Evolutionary conservation across 2,329 filamentous ascomycete genomes (phyloP).

Genomic region (Coniochaeta prunicola): DNA sequence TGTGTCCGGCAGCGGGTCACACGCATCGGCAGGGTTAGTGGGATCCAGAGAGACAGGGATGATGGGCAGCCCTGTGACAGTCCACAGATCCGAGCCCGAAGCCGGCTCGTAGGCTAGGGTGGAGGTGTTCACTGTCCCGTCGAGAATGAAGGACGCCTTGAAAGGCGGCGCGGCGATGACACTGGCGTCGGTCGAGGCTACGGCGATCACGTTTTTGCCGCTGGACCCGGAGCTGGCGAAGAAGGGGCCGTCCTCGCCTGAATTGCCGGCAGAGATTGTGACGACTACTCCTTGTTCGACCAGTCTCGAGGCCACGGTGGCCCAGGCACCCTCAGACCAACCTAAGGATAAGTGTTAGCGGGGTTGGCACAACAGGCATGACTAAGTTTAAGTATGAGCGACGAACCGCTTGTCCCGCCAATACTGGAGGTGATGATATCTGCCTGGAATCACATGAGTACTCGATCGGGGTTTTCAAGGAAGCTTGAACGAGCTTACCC

Average conservation of each 20-base stretch:
- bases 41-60: constrained; percentile 14
- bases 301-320: constrained; percentile 30
- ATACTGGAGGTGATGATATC: constrained; percentile 28
- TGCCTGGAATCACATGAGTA: background rate
- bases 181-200: constrained; percentile 30
- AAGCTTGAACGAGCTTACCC: constrained; percentile 5
- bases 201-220: constrained; percentile 30
- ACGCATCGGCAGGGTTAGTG: constrained; percentile 22
- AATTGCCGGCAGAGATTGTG: constrained; percentile 34
- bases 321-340: constrained; percentile 15
- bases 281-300: constrained; percentile 31
- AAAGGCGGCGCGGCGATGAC: constrained; percentile 8
- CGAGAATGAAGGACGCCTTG: background rate
- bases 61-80: constrained; percentile 11
- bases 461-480: background rate
- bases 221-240: constrained; percentile 28
- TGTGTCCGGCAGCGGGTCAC: constrained; percentile 25
- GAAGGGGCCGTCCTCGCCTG: constrained; percentile 31
- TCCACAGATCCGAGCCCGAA: constrained; percentile 1
- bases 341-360: background rate
- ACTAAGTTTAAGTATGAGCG: background rate
- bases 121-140: background rate
- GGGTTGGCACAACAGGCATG: background rate
- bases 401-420: constrained; percentile 21
- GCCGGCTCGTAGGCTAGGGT: constrained; percentile 3